Evolutionary conservation across 257 asterid species (phyloP).

Genomic region (Eucommia ulmoides): DNA sequence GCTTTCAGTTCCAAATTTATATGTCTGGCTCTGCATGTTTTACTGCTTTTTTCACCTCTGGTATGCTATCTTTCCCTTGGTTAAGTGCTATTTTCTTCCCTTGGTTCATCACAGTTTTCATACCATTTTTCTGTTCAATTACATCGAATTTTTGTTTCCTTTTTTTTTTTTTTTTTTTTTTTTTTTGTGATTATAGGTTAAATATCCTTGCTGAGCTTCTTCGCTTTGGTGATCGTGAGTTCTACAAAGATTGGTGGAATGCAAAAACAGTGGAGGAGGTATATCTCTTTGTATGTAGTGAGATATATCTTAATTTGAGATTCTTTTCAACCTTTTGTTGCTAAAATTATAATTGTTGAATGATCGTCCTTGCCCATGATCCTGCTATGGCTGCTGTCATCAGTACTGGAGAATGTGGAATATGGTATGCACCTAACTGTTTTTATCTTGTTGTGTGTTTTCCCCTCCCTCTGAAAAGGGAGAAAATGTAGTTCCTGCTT

Average conservation of each 20-base stretch:
- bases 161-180: too few species aligned
- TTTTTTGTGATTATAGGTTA: constrained; percentile 62
- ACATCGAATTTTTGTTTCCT: too few species aligned
- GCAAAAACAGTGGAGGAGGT: constrained; percentile 98
- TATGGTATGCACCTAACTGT: constrained; percentile 52
- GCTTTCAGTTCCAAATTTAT: constrained; percentile 94
- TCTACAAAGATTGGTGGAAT: constrained; percentile 99
- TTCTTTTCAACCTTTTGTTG: too few species aligned
- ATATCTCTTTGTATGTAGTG: constrained; percentile 2
- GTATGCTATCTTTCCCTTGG: constrained; percentile 39
- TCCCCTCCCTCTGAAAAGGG: neutral
- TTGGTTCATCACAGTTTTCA: constrained; percentile 4
- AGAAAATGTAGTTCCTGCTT: constrained; percentile 1
- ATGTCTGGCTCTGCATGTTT: constrained; percentile 99
- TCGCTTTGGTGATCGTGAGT: constrained; percentile 95
- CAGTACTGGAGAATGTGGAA: constrained; percentile 99
- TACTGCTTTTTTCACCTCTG: constrained; percentile 94
- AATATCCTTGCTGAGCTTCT: constrained; percentile 94
- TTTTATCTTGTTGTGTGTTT: neutral
- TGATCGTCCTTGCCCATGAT: too few species aligned
- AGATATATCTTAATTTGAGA: too few species aligned
- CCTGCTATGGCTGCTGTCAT: constrained; percentile 21
- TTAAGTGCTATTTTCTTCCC: too few species aligned
- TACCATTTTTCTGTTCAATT: too few species aligned
- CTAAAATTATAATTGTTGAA: too few species aligned